Evolutionary conservation across 768 basidiomycete species (phyloP).

Genomic region (Krasilnikovozyma curviuscula): DNA sequence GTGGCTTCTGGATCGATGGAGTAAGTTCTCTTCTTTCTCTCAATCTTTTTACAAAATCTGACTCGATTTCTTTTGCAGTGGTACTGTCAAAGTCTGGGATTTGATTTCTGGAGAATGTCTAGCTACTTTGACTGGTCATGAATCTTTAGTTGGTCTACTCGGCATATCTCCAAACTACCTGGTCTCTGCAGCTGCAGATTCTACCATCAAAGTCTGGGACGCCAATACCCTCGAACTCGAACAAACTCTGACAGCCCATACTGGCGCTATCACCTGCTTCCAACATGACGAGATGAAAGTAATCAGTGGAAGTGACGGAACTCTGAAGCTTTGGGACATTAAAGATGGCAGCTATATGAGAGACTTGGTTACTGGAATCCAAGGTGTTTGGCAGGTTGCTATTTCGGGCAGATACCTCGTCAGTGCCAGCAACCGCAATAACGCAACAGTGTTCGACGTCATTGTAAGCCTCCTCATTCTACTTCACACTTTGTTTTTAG

Average conservation of each 20-base stretch:
- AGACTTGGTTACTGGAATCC: slow-evolving; percentile 75
- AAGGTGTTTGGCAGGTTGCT: slow-evolving; percentile 93
- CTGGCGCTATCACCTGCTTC: slow-evolving; percentile 97
- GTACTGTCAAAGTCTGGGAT: slow-evolving; percentile 89
- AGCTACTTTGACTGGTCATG: slow-evolving; percentile 71
- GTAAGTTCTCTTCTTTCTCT: background rate
- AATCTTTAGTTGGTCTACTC: slow-evolving; percentile 81
- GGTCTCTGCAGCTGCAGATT: slow-evolving; percentile 91
- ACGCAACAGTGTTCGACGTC: slow-evolving; percentile 20
- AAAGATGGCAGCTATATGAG: slow-evolving; percentile 65
- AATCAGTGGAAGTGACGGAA: slow-evolving; percentile 83
- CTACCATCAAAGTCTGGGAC: slow-evolving; percentile 86
- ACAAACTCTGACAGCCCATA: slow-evolving; percentile 71
- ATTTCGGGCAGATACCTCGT: slow-evolving; percentile 90
- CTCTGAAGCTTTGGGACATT: slow-evolving; percentile 95
- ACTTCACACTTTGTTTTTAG: no score
- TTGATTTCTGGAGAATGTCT: slow-evolving; percentile 59
- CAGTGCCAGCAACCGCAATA: slow-evolving; percentile 40
- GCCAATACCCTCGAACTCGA: slow-evolving; percentile 59
- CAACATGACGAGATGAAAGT: slow-evolving; percentile 97
- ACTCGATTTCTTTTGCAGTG: slow-evolving; percentile 20
- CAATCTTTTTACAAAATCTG: background rate
- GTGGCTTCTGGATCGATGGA: slow-evolving; percentile 98
- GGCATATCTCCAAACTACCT: slow-evolving; percentile 74
- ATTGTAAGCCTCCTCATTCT: no score